phyloP scores from a whole-genome alignment of 352 stramenopile species.

The Phytophthora sp. region DNA sequence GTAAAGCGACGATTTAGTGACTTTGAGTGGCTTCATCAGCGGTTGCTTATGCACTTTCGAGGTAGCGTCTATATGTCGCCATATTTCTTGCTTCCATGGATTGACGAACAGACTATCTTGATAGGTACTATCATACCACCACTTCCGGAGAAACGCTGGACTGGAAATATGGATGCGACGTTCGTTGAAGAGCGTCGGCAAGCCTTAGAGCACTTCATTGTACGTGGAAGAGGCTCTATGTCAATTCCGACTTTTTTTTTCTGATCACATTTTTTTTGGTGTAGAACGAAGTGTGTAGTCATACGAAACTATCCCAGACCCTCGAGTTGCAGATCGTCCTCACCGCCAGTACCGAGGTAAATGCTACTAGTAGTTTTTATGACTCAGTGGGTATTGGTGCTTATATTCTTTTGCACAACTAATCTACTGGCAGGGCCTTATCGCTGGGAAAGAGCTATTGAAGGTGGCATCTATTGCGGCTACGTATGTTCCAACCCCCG shows the following conservation, averaged over 20 bases:
- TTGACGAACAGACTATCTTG: neutral
- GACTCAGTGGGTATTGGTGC: neutral
- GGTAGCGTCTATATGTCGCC: slow-evolving; percentile 38
- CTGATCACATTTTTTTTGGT: neutral
- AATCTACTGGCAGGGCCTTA: slow-evolving; percentile 56
- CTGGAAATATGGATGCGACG: slow-evolving; percentile 88
- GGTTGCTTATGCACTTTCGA: slow-evolving; percentile 79
- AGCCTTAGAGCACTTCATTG: slow-evolving; percentile 89
- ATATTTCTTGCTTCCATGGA: too few relatives aligned
- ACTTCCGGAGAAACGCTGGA: slow-evolving; percentile 88
- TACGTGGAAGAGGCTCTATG: too few relatives aligned
- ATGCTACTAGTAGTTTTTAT: slow-evolving; percentile 5
- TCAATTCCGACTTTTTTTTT: too few relatives aligned
- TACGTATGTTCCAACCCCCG: slow-evolving; percentile 78
- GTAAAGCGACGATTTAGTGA: slow-evolving; percentile 90
- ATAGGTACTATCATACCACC: slow-evolving; percentile 88
- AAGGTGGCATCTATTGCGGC: slow-evolving; percentile 78
- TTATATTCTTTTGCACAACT: neutral
- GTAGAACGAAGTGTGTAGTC: slow-evolving; percentile 87
- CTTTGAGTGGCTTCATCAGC: slow-evolving; percentile 90
- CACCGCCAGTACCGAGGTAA: slow-evolving; percentile 80
- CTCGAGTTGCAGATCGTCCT: slow-evolving; percentile 87
- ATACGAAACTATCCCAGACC: slow-evolving; percentile 84
- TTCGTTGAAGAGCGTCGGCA: slow-evolving; percentile 90
- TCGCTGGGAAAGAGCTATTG: slow-evolving; percentile 83